phyloP scores from a whole-genome alignment of 352 stramenopile species.

The Pythium sukuiense region DNA sequence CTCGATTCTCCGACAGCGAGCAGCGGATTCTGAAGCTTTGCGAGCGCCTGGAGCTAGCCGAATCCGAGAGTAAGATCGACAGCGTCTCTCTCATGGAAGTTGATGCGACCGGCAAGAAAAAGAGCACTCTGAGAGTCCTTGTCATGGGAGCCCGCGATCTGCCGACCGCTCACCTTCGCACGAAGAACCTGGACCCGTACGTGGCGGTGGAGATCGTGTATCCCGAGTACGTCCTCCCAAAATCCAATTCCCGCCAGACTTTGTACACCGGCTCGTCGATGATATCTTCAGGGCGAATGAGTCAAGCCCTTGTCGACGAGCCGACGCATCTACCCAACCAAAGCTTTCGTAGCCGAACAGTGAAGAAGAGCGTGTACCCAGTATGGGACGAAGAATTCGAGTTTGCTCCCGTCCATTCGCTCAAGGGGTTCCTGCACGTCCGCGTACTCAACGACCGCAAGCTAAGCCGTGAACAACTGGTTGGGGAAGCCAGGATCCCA shows the following conservation, averaged over 20 bases:
- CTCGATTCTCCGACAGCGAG: conserved; percentile 26
- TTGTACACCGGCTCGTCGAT: not conserved
- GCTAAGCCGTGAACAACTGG: conserved; percentile 60
- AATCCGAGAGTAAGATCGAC: conserved; percentile 50
- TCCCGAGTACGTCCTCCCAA: conserved; percentile 33
- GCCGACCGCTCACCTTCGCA: conserved; percentile 57
- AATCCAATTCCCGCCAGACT: conserved; percentile 1
- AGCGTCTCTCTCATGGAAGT: conserved; percentile 60
- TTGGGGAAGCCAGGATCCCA: conserved; percentile 67
- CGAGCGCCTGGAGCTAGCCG: conserved; percentile 47
- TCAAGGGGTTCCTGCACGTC: conserved; percentile 65
- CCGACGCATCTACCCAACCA: conserved; percentile 7
- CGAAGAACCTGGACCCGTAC: conserved; percentile 75
- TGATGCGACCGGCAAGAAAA: conserved; percentile 49
- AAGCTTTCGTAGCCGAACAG: conserved; percentile 56
- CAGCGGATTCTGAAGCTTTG: conserved; percentile 62
- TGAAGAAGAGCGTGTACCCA: conserved; percentile 76
- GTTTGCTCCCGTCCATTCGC: conserved; percentile 53
- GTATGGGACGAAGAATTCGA: conserved; percentile 82
- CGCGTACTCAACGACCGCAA: conserved; percentile 73
- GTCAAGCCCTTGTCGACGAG: conserved; percentile 8
- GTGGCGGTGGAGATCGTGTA: conserved; percentile 68
- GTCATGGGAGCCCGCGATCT: conserved; percentile 55
- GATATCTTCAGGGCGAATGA: not conserved
- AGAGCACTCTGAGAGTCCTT: conserved; percentile 53